phyloP scores from a whole-genome alignment of 2,329 filamentous ascomycete genomes.

The Sporothrix dimorphospora region DNA sequence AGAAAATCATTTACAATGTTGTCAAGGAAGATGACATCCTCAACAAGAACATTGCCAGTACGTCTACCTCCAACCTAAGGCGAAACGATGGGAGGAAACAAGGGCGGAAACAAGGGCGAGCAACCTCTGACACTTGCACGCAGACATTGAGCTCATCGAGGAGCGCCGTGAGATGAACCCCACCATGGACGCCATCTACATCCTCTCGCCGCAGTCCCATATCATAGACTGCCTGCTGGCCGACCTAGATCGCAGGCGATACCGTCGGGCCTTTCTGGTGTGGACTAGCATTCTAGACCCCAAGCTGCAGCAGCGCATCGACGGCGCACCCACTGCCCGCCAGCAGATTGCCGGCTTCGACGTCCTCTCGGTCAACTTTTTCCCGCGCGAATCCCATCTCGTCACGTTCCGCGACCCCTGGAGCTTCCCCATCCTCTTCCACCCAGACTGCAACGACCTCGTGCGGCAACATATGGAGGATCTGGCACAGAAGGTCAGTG shows the following conservation, averaged over 20 bases:
- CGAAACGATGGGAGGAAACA: not conserved
- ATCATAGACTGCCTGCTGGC: constrained; percentile 93
- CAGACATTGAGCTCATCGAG: constrained; percentile 95
- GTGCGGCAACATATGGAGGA: constrained; percentile 81
- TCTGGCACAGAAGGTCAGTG: constrained; percentile 88
- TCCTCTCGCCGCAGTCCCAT: constrained; percentile 82
- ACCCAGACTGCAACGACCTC: constrained; percentile 84
- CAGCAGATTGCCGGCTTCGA: constrained; percentile 79
- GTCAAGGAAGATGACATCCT: constrained; percentile 96
- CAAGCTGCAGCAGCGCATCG: constrained; percentile 71
- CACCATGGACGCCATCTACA: constrained; percentile 92
- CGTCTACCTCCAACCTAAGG: constrained; percentile 39
- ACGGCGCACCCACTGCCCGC: constrained; percentile 68
- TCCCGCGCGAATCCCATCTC: constrained; percentile 86
- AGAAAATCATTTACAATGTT: constrained; percentile 86
- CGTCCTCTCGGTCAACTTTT: constrained; percentile 85
- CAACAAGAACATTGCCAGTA: constrained; percentile 94
- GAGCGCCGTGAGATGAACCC: constrained; percentile 79
- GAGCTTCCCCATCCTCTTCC: constrained; percentile 92
- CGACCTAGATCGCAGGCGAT: constrained; percentile 84
- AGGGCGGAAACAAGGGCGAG: not conserved
- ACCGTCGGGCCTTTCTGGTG: constrained; percentile 76
- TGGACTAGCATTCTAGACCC: constrained; percentile 81
- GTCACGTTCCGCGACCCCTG: constrained; percentile 92
- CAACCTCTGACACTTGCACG: not conserved